phyloP scores from a whole-genome alignment of 805 yeast genomes.

The Cyberlindnera japonica region DNA sequence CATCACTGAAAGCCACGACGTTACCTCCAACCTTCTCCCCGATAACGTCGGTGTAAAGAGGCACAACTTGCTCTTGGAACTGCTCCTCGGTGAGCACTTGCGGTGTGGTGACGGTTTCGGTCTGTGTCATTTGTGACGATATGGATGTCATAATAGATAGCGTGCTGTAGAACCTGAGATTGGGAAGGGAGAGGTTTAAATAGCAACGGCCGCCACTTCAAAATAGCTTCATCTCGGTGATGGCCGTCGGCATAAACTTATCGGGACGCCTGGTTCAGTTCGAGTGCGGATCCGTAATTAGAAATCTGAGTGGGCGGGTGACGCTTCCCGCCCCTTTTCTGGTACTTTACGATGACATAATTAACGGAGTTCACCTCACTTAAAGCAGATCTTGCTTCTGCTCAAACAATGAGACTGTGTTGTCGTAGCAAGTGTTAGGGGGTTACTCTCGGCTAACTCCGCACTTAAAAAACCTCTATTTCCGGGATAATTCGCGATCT shows the following conservation, averaged over 20 bases:
- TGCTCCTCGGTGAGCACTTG: conserved; percentile 20
- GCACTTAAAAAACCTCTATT: neutral
- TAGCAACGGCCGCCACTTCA: no score
- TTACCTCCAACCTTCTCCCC: conserved; percentile 82
- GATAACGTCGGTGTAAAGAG: conserved; percentile 56
- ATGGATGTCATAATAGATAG: no score
- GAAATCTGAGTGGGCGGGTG: no score
- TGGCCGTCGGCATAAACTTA: neutral
- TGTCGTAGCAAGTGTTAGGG: no score
- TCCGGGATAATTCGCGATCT: neutral
- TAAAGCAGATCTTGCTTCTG: no score
- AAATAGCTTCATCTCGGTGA: no score
- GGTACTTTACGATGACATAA: no score
- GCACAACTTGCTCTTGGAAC: conserved; percentile 24
- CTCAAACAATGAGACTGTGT: no score
- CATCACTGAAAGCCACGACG: conserved; percentile 69
- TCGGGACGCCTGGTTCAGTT: no score
- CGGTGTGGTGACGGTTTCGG: conserved; percentile 8
- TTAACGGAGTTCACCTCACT: no score
- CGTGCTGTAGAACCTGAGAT: no score
- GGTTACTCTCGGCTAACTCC: neutral
- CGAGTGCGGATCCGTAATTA: neutral
- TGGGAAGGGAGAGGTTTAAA: neutral
- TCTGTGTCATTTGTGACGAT: conserved; percentile 9
- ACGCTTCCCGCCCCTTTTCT: no score